Conservation (phyloP, 352 stramenopile species). For the Globisporangium radiosum region DNA sequence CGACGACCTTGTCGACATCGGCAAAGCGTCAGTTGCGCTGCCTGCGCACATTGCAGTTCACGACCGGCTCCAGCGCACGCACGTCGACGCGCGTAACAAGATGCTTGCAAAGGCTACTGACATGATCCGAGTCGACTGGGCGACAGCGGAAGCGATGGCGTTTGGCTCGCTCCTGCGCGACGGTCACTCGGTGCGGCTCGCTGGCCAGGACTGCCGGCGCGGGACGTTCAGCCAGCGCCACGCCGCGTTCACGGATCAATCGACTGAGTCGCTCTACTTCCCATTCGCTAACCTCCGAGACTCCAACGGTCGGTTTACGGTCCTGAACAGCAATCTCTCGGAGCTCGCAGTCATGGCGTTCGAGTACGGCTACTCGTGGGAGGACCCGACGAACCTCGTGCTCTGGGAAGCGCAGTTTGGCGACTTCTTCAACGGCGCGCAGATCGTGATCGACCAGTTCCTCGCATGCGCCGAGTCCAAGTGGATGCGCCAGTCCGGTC, state of each 20-base stretch:
- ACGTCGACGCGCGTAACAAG: conserved; percentile 70
- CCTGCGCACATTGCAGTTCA: conserved; percentile 52
- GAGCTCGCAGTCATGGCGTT: conserved; percentile 87
- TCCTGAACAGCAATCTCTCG: conserved; percentile 81
- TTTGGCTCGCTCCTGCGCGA: conserved; percentile 83
- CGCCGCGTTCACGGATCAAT: conserved; percentile 81
- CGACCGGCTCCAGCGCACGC: conserved; percentile 67
- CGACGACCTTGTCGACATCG: conserved; percentile 40
- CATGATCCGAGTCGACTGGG: conserved; percentile 78
- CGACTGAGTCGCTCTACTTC: conserved; percentile 69
- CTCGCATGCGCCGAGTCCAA: conserved; percentile 82
- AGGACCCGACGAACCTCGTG: conserved; percentile 70
- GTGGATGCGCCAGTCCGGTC: conserved; percentile 84
- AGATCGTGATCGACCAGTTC: conserved; percentile 89
- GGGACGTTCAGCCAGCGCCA: conserved; percentile 88
- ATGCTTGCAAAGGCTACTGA: conserved; percentile 41
- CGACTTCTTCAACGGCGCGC: conserved; percentile 86
- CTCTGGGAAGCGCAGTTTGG: conserved; percentile 91
- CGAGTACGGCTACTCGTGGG: conserved; percentile 87
- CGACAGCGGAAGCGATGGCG: conserved; percentile 82
- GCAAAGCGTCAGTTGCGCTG: conserved; percentile 54
- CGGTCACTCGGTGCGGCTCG: conserved; percentile 77
- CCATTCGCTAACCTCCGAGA: conserved; percentile 55
- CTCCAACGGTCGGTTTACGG: conserved; percentile 38
- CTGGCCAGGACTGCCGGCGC: conserved; percentile 82